Evolutionary conservation across 208 protist species (phyloP), one percentile per base, ranked within the genome.

Genomic region (Trypanosoma melophagium): DNA sequence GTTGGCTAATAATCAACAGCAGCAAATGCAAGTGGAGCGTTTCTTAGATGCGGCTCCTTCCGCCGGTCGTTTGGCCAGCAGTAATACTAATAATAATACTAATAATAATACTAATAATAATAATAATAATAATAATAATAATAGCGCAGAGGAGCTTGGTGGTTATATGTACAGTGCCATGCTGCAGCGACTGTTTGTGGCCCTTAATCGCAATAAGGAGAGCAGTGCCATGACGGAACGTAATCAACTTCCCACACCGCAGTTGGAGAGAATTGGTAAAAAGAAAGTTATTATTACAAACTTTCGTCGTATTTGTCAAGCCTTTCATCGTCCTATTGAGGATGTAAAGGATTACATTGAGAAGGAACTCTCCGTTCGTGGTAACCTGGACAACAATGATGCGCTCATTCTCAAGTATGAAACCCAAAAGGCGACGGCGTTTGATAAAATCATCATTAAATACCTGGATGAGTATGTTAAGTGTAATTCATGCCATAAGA

Each of bases 211-310:
- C 25, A 89, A 87, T 71, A 86, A 88, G 60, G 78, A 86, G 42
- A 81, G 86, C 60, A 82, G 74, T 24, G 79, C 74, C 28, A 78
- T 84, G 57, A 80, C 79, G 21, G 82, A 90, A 76, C 86, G 86
- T 14, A 95, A 92, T 56, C 69, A 87, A 56, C 64, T 97, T n/a
- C 84, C 86, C 1, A 76, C 80, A 35, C 94, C 94, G 14, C 71
- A 94, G 50, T 63, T 97, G 8, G 88, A 92, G 76, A 80, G 75
- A 49, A 84, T 96, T 44, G 92, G 94, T 40, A 94, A 94, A 77
- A 95, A 95, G 77, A 97, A 96, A 77, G 94, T 90, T 5, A 81
- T 90, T 24, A 94, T 97, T 65, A 78, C 74, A 14, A 97, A 97
- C 82, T 97, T 97, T 71, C 78, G 67, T 31, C 85, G 90, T 50